Conservation (phyloP, 1,284 basidiomycete genomes). For the Coniferiporia weirii region DNA sequence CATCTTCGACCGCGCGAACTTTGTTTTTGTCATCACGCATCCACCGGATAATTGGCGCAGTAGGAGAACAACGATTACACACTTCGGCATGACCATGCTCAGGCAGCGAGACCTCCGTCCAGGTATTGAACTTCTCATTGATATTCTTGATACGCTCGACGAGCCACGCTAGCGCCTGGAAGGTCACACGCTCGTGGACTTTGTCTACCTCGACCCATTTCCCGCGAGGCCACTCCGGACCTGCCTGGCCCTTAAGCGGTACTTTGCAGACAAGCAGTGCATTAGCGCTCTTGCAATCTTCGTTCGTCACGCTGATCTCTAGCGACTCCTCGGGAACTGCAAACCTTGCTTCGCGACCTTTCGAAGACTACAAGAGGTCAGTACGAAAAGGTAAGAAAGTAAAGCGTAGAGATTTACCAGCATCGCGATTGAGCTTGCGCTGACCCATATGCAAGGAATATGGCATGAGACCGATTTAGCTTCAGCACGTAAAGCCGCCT, state of each 20-base stretch:
- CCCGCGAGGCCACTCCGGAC: constrained; percentile 72
- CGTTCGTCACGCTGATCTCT: constrained; percentile 47
- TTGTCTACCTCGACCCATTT: constrained; percentile 80
- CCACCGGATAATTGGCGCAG: constrained; percentile 74
- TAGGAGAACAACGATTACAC: constrained; percentile 78
- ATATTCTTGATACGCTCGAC: constrained; percentile 77
- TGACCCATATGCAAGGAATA: constrained; percentile 64
- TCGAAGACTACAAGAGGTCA: constrained; percentile 39
- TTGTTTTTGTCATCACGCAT: constrained; percentile 51
- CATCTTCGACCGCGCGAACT: constrained; percentile 73
- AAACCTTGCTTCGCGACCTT: constrained; percentile 57
- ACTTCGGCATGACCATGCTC: constrained; percentile 31
- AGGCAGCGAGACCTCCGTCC: constrained; percentile 45
- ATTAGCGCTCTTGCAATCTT: constrained; percentile 67
- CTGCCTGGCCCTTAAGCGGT: constrained; percentile 61
- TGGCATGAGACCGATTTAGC: constrained; percentile 46
- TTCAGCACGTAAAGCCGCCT: constrained; percentile 45
- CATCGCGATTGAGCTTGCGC: constrained; percentile 40
- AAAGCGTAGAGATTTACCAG: constrained; percentile 38
- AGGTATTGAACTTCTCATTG: constrained; percentile 57
- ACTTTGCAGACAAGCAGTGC: constrained; percentile 77
- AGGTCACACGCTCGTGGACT: constrained; percentile 76
- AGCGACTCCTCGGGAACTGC: constrained; percentile 54
- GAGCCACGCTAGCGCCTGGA: constrained; percentile 81
- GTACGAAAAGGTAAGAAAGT: constrained; percentile 11